Percentiles rank a stretch among this genome's conserved stretches.
Evolutionary conservation across 208 protist genomes (phyloP).

Genomic region (Trypanosoma theileri): DNA sequence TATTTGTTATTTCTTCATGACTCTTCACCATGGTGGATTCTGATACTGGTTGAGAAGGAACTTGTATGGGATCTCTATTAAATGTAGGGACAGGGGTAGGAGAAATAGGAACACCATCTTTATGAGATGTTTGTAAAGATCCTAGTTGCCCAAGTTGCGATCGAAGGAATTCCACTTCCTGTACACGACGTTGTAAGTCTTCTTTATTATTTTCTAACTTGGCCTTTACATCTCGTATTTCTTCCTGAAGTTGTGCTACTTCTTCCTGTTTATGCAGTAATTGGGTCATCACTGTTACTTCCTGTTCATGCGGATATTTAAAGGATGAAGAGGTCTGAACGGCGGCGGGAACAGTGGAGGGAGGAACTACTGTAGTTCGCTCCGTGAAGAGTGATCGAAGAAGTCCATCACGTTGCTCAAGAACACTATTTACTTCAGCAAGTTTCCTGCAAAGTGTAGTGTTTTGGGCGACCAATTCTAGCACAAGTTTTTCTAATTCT

Average conservation of each 20-base stretch:
- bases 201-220: neutral
- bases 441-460: conserved; percentile 7
- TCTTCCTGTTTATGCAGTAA: conserved; percentile 11
- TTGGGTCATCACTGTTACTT: neutral
- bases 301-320: neutral
- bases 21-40: too few relatives aligned
- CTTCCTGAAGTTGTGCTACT: conserved; percentile 3
- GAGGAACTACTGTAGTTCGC: too few relatives aligned
- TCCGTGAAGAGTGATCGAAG: neutral
- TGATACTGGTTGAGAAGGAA: too few relatives aligned
- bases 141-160: neutral
- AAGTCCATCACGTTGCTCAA: conserved; percentile 16
- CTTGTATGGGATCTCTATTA: too few relatives aligned
- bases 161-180: neutral
- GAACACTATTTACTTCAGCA: conserved; percentile 14
- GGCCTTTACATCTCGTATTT: neutral
- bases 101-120: neutral
- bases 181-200: neutral
- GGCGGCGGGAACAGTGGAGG: too few relatives aligned
- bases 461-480: conserved; percentile 16
- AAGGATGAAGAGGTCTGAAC: neutral
- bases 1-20: neutral
- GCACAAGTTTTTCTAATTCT: conserved; percentile 11
- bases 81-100: too few relatives aligned
- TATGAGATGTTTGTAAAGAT: neutral